Conservation (phyloP, 768 basidiomycete species). For the Piloderma croceum region DNA sequence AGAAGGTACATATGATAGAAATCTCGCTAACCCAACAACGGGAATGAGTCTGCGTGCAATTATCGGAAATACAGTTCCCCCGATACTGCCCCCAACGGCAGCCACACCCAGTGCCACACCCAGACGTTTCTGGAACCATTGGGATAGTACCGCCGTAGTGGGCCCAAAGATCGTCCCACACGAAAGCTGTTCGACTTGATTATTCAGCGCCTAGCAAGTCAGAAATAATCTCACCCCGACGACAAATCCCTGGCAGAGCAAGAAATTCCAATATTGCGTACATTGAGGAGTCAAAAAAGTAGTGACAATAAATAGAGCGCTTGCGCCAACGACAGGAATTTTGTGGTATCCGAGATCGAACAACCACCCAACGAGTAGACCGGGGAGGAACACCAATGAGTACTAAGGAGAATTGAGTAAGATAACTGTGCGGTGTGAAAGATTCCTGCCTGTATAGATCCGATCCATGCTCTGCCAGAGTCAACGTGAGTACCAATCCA, state of each 20-base stretch:
- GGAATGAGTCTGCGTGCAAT: conserved; percentile 49
- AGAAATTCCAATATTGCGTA: conserved; percentile 69
- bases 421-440: conserved; percentile 1
- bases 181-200: conserved; percentile 27
- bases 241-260: conserved; percentile 68
- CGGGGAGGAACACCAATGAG: conserved; percentile 56
- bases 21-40: conserved; percentile 30
- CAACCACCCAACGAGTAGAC: conserved; percentile 57
- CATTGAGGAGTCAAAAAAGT: conserved; percentile 71
- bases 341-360: conserved; percentile 72
- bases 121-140: conserved; percentile 65
- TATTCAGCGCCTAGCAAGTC: neutral
- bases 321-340: conserved; percentile 41
- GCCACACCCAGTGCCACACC: conserved; percentile 55
- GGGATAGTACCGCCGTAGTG: conserved; percentile 52
- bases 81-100: conserved; percentile 62
- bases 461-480: conserved; percentile 47
- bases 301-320: conserved; percentile 43
- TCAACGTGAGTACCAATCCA: neutral
- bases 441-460: conserved; percentile 41
- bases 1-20: neutral
- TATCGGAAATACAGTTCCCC: conserved; percentile 66
- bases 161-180: conserved; percentile 61
- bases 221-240: conserved; percentile 40
- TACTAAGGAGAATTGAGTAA: conserved; percentile 36